Percentiles rank a stretch among this genome's conserved stretches.
phyloP scores from a whole-genome alignment of 768 basidiomycete species.

The Sarcomyxa edulis region DNA sequence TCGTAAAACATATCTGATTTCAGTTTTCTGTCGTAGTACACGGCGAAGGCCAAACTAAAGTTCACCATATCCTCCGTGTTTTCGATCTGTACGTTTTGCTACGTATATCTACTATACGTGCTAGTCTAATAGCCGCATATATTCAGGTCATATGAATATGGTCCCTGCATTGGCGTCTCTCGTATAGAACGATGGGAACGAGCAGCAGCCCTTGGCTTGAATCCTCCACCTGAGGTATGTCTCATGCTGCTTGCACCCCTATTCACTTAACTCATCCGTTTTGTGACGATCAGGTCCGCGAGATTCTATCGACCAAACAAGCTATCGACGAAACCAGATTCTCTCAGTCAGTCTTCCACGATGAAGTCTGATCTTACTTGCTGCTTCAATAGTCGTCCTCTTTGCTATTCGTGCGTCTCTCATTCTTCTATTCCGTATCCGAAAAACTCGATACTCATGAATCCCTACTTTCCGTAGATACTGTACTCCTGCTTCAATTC shows the following conservation, averaged over 20 bases:
- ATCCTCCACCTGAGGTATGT: constrained; percentile 74
- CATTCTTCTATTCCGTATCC: no score
- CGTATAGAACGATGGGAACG: constrained; percentile 87
- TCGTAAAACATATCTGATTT: constrained; percentile 3
- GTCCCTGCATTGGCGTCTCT: constrained; percentile 74
- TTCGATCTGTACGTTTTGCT: constrained; percentile 62
- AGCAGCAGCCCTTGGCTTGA: constrained; percentile 69
- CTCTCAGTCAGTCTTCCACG: constrained; percentile 58
- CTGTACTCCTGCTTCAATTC: constrained; percentile 2
- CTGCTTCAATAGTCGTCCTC: neutral
- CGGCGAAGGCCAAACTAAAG: constrained; percentile 48
- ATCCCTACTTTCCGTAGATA: constrained; percentile 3
- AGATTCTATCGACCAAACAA: constrained; percentile 70
- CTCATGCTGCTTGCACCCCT: neutral
- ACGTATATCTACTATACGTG: neutral
- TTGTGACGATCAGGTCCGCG: constrained; percentile 49
- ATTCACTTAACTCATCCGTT: neutral
- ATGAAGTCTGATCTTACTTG: constrained; percentile 27
- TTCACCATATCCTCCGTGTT: constrained; percentile 71
- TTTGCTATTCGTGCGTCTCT: no score
- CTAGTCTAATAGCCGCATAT: neutral
- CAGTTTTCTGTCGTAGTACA: constrained; percentile 46
- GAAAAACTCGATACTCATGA: neutral
- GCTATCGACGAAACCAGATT: constrained; percentile 50
- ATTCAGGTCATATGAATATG: constrained; percentile 68